Evolutionary conservation across 129 eudicot genomes (phyloP), one percentile per base, ranked within the genome.

Genomic region (Flaveria linearis): DNA sequence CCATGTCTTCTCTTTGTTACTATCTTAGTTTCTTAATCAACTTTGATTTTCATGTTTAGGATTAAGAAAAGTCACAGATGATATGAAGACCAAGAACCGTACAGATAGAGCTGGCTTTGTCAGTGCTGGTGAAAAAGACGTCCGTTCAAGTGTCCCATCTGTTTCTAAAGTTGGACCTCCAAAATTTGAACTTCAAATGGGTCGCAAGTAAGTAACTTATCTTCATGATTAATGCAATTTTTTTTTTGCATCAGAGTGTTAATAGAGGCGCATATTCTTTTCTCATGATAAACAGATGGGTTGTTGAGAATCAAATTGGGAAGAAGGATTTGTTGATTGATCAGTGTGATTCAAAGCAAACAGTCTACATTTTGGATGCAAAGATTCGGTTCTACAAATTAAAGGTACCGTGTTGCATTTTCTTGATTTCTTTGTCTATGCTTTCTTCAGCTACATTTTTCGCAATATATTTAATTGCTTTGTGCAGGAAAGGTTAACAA

Each of bases 151-250:
- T 63, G 79, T 87, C 51, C 77, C 87, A 41, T 78, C 96, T 79
- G 71, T 84, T 78, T 84, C 98, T n/a, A 94, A 91, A 85, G 73
- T 83, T 28, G 93, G 87, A 61, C 91, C 93, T 67, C 97, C 97
- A 28, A 93, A 88, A 72, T 77, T 91, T 3, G 98, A 93, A 90
- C 98, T 93, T 81, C 97, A 91, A 71, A 88, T 93, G 98, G 98
- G 98, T 85, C 97, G 97, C 63, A 91, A 93, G 97, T 93, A 81
- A 85, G 97, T 88, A 71, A 14, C 36, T 66, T 52, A 71, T 57
- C 23, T 70, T 76, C 41, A 42, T 45, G 25, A 28, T 45, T 64
- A 15, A 45, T 23, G 13, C 36, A 64, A 57, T 28, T 0, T 43
- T 15, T 42, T 15, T n/a, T n/a, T 7, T 11, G 15, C 36, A 15